These are phyloP conservation scores for Arthrobotrys entomopaga DNA, from an alignment of 2,329 filamentous ascomycete genomes.

Conservation along the genomic window DNA sequence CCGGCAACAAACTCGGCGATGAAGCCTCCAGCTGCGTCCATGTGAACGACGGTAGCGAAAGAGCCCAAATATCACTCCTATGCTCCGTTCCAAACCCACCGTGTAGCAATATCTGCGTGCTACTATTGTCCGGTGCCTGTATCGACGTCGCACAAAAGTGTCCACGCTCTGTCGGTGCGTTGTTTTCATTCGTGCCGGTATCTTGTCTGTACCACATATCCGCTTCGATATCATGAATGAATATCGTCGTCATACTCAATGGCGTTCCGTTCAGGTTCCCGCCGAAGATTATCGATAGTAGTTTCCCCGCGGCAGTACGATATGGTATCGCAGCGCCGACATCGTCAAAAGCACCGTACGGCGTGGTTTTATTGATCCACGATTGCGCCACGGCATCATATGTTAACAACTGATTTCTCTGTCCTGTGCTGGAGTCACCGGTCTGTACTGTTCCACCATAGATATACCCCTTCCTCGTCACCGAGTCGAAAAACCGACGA, in stretches of 20 bases:
- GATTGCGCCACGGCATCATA: constrained; percentile 25
- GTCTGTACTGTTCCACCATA: constrained; percentile 27
- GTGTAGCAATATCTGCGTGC: constrained; percentile 22
- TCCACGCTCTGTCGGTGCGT: constrained; percentile 6
- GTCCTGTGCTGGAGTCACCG: neutral
- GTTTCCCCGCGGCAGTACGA: constrained; percentile 6
- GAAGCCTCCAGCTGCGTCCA: constrained; percentile 21
- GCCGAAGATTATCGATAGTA: constrained; percentile 27
- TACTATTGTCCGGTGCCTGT: constrained; percentile 24
- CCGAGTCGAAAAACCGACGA: constrained; percentile 19
- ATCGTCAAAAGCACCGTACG: constrained; percentile 24
- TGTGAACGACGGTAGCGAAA: constrained; percentile 37
- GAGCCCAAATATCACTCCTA: constrained; percentile 22
- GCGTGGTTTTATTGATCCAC: constrained; percentile 21
- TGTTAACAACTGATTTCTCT: constrained; percentile 22
- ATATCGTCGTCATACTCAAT: constrained; percentile 38
- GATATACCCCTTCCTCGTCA: constrained; percentile 29
- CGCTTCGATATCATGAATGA: constrained; percentile 26
- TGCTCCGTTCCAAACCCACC: constrained; percentile 25
- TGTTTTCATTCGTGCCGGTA: constrained; percentile 6
- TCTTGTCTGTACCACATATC: constrained; percentile 31
- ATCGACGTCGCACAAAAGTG: constrained; percentile 37
- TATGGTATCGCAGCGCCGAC: constrained; percentile 25
- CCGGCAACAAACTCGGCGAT: constrained; percentile 26
- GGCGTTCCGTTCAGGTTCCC: constrained; percentile 34